Evolutionary conservation across 108 stramenopile genomes (phyloP).

Genomic region (Nitzschia inconspicua): DNA sequence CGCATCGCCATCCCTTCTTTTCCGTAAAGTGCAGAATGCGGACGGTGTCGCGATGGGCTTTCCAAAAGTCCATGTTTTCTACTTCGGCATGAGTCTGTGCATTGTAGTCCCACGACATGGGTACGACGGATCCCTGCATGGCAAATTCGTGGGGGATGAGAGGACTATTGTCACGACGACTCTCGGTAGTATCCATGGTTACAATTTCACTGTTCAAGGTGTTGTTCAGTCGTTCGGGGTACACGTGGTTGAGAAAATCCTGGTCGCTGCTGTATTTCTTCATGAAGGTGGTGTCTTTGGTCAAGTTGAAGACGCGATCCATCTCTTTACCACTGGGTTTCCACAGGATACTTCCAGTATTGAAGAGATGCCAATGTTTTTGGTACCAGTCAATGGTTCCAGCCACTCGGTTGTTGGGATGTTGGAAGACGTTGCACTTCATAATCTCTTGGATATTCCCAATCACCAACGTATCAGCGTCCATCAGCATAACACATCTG

Average conservation of each 20-base stretch:
- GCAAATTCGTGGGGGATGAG: neutral
- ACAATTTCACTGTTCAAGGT: conserved; percentile 18
- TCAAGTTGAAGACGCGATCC: conserved; percentile 27
- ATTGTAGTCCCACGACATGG: conserved; percentile 33
- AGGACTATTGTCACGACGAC: neutral
- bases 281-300: conserved; percentile 22
- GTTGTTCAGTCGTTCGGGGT: conserved; percentile 29
- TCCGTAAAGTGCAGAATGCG: conserved; percentile 33
- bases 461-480: conserved; percentile 29
- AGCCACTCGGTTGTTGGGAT: conserved; percentile 22
- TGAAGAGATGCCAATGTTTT: conserved; percentile 20
- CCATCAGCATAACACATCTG: conserved; percentile 33
- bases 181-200: conserved; percentile 1
- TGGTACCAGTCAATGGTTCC: conserved; percentile 23
- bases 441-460: conserved; percentile 27
- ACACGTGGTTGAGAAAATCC: conserved; percentile 31
- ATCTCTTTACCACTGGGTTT: conserved; percentile 16
- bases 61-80: conserved; percentile 12
- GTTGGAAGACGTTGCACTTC: conserved; percentile 18
- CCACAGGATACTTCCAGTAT: conserved; percentile 33
- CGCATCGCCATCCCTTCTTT: conserved; percentile 40
- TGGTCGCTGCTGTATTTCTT: conserved; percentile 29
- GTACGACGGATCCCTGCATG: conserved; percentile 3
- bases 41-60: conserved; percentile 7
- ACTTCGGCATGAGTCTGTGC: conserved; percentile 40